Evolutionary conservation across 169 alveolate genomes (phyloP).

Genomic region (Cryptosporidium baileyi): DNA sequence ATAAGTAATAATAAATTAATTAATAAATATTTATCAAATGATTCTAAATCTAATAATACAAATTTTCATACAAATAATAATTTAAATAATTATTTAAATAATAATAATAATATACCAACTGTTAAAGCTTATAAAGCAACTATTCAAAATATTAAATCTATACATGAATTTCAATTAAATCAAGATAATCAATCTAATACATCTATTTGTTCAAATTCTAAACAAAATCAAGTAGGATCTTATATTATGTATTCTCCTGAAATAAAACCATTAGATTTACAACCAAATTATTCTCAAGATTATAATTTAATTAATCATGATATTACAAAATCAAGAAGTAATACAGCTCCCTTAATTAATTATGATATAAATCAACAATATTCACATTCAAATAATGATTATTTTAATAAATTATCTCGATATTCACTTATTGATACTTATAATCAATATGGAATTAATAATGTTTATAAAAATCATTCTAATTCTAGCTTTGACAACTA

Average conservation of each 20-base stretch:
- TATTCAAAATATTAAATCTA: slow-evolving; percentile 5
- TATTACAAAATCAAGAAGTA: neutral
- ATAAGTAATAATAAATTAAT: neutral
- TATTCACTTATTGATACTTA: too few relatives aligned
- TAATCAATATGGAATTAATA: too few relatives aligned
- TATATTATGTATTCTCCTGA: slow-evolving; percentile 24
- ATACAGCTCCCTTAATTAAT: neutral
- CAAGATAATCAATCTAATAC: neutral
- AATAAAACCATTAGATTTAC: neutral
- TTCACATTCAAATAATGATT: too few relatives aligned
- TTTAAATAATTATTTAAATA: neutral
- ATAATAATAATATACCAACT: neutral
- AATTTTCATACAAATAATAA: too few relatives aligned
- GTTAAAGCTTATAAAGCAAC: slow-evolving; percentile 57
- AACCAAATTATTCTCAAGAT: neutral
- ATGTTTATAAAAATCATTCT: too few relatives aligned
- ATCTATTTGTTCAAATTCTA: neutral
- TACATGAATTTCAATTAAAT: neutral
- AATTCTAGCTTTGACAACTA: too few relatives aligned
- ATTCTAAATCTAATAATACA: neutral
- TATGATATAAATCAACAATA: neutral
- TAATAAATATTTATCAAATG: neutral
- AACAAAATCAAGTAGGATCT: neutral
- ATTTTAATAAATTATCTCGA: too few relatives aligned
- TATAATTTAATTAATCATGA: neutral